These are phyloP conservation scores for Anisodus acutangulus DNA, from an alignment of 257 asterid genomes.

Conservation along the genomic window DNA sequence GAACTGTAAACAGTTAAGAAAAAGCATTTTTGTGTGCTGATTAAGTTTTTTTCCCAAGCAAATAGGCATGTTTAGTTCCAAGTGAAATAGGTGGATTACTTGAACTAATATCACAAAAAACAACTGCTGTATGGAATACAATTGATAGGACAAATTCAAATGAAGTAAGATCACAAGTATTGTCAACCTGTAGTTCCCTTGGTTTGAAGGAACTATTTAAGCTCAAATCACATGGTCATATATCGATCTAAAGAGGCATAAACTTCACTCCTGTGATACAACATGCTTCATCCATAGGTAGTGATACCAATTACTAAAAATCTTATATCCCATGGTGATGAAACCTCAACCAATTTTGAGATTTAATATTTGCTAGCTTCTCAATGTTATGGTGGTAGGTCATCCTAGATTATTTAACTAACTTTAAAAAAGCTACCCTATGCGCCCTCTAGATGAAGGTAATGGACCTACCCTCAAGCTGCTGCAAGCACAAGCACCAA, in stretches of 20 bases:
- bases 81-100: conserved; percentile 2
- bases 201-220: neutral
- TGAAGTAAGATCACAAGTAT: neutral
- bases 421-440: conserved; percentile 12
- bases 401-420: conserved; percentile 22
- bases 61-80: neutral
- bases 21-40: conserved; percentile 6
- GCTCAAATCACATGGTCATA: neutral
- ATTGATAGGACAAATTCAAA: neutral
- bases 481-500: conserved; percentile 5
- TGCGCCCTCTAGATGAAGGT: neutral
- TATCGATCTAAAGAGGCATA: neutral
- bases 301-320: neutral
- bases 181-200: neutral
- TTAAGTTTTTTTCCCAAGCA: neutral
- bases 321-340: neutral
- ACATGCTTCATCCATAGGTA: neutral
- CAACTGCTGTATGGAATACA: neutral
- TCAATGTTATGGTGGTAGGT: neutral
- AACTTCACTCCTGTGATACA: conserved; percentile 14
- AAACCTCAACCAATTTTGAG: neutral
- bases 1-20: neutral
- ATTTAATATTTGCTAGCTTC: neutral
- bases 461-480: neutral
- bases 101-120: neutral